Evolutionary conservation across 2,329 filamentous ascomycete species (phyloP), one percentile per base, ranked within the genome.

Genomic region (Clarireedia homoeocarpa): DNA sequence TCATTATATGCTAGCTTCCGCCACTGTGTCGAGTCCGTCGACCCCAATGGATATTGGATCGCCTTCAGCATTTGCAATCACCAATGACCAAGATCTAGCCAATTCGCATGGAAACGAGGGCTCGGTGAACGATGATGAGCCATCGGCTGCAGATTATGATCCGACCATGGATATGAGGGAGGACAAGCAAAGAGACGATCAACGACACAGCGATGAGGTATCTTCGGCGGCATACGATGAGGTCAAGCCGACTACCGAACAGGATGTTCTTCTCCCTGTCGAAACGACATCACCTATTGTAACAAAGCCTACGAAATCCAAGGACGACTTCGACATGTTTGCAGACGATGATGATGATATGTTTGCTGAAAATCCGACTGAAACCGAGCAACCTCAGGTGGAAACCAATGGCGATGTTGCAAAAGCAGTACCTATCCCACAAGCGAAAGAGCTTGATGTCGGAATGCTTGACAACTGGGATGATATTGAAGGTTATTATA

Each of bases 401-500:
- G 70, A 71, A 52, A 69, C 71, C 6, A 74, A 77, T 24, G 71
- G 72, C 34, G 76, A 77, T 54, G 40, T 54, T 34, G 76, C 77
- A 20, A 75, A 76, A 45, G 75, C 77, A 47, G 71, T 72, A 40
- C 76, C 66, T 20, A 67, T 70, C 44, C 66, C 65, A 26, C 59
- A 76, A 70, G 77, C 75, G 63, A 74, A 84, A 71, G 74, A 86
- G 71, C 70, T 83, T 53, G 81, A 82, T 67, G 84, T 84, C 60
- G 89, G 86, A 60, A 88, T 92, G 71, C 81, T 96, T 52, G 92
- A 97, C 67, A 92, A 95, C 58, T 89, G 85, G 85, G 91, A 95
- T 68, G 94, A 97, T 69, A 84, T 87, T 52, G 91, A 99, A 67
- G 94, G 92, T 5, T 97, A 97, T 70, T 99, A 97, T 77, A 95